Conservation (phyloP, 2,329 filamentous ascomycete genomes). For the Gaeumannomyces tritici region DNA sequence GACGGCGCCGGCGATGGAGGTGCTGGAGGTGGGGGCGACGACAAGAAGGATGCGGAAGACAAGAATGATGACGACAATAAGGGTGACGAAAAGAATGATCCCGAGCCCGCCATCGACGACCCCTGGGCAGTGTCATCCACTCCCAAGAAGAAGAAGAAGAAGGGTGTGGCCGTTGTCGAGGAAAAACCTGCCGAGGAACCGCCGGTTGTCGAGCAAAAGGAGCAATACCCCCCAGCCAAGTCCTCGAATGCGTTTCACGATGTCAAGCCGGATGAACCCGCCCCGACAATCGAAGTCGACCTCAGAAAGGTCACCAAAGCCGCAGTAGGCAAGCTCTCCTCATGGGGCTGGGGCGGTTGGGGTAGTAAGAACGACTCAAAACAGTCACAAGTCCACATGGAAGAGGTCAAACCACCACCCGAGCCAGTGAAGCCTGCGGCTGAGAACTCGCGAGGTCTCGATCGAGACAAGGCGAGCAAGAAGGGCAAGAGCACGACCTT, state of each 20-base stretch:
- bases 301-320: conserved; percentile 35
- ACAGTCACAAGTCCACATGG: not conserved
- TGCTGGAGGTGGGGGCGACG: conserved; percentile 14
- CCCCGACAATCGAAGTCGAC: conserved; percentile 28
- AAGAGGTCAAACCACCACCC: conserved; percentile 9
- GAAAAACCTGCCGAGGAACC: conserved; percentile 14
- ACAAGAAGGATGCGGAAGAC: conserved; percentile 21
- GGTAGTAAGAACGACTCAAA: conserved; percentile 11
- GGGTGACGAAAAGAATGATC: conserved; percentile 26
- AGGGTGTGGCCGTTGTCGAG: conserved; percentile 18
- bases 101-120: conserved; percentile 29
- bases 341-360: conserved; percentile 53
- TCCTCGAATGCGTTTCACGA: conserved; percentile 55
- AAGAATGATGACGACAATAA: conserved; percentile 28
- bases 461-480: conserved; percentile 41
- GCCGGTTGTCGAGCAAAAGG: conserved; percentile 16
- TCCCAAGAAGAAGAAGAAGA: conserved; percentile 50
- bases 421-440: conserved; percentile 31
- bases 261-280: conserved; percentile 57
- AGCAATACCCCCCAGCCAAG: conserved; percentile 12
- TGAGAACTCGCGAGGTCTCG: conserved; percentile 40
- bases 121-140: conserved; percentile 38
- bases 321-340: conserved; percentile 31
- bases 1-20: conserved; percentile 17
- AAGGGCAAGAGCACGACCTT: conserved; percentile 38